A percentile compares a stretch with the other conserved stretches of the same genome.
phyloP scores from a whole-genome alignment of 108 stramenopile species.

The Nitzschia sp. region DNA sequence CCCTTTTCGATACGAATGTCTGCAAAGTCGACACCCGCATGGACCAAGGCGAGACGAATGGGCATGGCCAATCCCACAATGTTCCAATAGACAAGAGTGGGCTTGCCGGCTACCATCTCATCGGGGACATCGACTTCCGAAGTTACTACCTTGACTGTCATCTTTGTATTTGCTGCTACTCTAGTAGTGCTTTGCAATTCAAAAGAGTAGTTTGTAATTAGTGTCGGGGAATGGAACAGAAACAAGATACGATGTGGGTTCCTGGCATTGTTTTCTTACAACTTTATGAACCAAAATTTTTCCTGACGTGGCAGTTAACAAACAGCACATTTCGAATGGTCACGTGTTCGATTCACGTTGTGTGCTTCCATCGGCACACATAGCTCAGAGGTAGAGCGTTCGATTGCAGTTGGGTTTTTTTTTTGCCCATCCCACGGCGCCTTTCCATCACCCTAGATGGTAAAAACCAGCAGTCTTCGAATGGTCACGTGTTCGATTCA shows the following conservation, averaged over 20 bases:
- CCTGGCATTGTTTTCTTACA: no score
- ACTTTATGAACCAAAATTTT: no score
- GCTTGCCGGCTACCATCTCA: slow-evolving; percentile 22
- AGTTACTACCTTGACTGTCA: slow-evolving; percentile 22
- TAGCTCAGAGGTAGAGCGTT: slow-evolving; percentile 35
- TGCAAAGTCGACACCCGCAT: slow-evolving; percentile 26
- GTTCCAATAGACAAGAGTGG: slow-evolving; percentile 36
- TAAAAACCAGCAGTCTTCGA: slow-evolving; percentile 5
- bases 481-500: slow-evolving; percentile 25
- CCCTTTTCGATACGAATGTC: slow-evolving; percentile 31
- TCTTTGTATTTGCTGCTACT: neutral
- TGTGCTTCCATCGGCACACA: slow-evolving; percentile 15
- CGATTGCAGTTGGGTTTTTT: slow-evolving; percentile 25
- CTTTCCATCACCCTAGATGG: no score
- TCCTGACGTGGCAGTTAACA: neutral
- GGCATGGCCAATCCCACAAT: slow-evolving; percentile 24
- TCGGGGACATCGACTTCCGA: slow-evolving; percentile 12
- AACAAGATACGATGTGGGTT: no score
- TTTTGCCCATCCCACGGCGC: no score
- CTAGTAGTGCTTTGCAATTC: no score
- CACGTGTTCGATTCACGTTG: slow-evolving; percentile 31
- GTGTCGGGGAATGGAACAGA: no score
- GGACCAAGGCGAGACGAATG: slow-evolving; percentile 22
- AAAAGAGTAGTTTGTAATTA: no score
- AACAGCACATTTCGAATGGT: slow-evolving; percentile 12